Evolutionary conservation across 2,329 filamentous ascomycete species (phyloP), one percentile per base, ranked within the genome.

Genomic region (Venturia carpophila): DNA sequence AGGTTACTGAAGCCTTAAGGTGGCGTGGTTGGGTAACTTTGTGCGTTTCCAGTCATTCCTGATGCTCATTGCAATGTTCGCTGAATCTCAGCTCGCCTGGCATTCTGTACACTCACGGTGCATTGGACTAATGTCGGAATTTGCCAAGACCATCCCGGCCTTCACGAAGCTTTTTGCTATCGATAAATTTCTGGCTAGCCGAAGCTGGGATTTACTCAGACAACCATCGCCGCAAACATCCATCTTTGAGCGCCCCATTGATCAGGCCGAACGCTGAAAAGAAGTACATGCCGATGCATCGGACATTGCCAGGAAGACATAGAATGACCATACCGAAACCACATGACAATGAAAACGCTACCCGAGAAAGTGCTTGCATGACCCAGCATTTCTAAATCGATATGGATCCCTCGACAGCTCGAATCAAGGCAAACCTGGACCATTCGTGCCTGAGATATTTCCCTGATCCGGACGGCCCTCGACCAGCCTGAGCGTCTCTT

Each of bases 401-500:
- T 34, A 34, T 3, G 30, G 49, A 55, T 4, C n/a, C 21, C 5
- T 52, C 13, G 1, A 21, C 4, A 47, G 45, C 47, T 52, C 21
- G 5, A 21, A 37, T 58, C 52, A 58, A 58, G 15, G 52, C 19
- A 30, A 5, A 11, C 15, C n/a, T 60, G 34, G 42, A 61, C 60
- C 60, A 42, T 63, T 63, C 21, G 72, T 74, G 17, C 73, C 74
- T 67, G 73, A 75, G 5, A 73, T 74, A 61, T 70, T 70, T 15
- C 71, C 70, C 39, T 69, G 67, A 6, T 64, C 70, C 41, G 65
- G 68, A 64, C 70, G 68, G 21, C 70, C 72, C 58, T 77, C 74
- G 11, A 71, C 75, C 68, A 77, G 64, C 64, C 75, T 69, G 63
- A 76, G 60, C 30, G 75, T 77, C 68, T 77, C 75, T 68, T 77